These are phyloP conservation scores for Hypseocharis bilobata DNA, from an alignment of 441 rosid genomes.

Conservation along the genomic window DNA sequence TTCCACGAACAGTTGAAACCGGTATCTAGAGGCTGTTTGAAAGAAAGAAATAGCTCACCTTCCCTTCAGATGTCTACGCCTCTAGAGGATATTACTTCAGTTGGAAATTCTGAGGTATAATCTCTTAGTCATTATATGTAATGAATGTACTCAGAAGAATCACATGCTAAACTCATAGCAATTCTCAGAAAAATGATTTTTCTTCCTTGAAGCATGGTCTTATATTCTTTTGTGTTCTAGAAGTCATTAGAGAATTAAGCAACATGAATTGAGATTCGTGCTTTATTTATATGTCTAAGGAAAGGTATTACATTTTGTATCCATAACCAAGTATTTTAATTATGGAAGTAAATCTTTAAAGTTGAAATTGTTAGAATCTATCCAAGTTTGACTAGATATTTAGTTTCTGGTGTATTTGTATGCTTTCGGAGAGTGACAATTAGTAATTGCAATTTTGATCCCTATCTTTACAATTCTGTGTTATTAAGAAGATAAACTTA, in stretches of 20 bases:
- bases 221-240: neutral
- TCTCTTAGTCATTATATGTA: neutral
- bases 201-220: neutral
- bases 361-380: too few species aligned
- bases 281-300: neutral
- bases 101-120: constrained; percentile 36
- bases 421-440: neutral
- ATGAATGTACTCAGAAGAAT: too few species aligned
- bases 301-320: neutral
- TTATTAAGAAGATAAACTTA: too few species aligned
- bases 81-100: constrained; percentile 31
- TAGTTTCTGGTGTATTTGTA: too few species aligned
- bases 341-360: neutral
- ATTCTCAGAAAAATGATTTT: neutral
- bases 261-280: neutral
- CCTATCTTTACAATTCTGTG: neutral
- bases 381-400: too few species aligned
- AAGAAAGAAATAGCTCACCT: constrained; percentile 28
- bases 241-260: neutral
- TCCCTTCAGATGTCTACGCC: constrained; percentile 29
- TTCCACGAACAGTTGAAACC: constrained; percentile 40
- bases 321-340: neutral
- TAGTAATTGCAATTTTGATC: neutral
- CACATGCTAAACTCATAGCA: neutral
- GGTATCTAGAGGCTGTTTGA: constrained; percentile 27